Percentiles rank a stretch among this genome's conserved stretches.
Evolutionary conservation across 495 filamentous ascomycete genomes (phyloP).

Genomic region (Tuber umbilicatum): DNA sequence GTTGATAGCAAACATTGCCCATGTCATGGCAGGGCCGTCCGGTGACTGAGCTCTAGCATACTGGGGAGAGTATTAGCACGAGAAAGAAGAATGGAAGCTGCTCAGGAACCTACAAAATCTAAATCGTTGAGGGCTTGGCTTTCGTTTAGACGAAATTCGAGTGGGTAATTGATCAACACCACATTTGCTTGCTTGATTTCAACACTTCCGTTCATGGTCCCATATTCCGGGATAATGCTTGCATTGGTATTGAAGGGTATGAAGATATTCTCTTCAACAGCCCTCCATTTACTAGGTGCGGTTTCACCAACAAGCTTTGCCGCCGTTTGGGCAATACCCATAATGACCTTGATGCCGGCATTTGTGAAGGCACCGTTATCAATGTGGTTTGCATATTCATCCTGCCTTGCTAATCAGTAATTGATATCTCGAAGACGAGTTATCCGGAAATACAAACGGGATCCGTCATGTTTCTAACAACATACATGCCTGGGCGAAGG

Average conservation of each 20-base stretch:
- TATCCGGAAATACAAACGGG: conserved; percentile 47
- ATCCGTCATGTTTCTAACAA: conserved; percentile 66
- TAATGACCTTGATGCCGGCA: conserved; percentile 56
- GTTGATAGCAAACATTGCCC: conserved; percentile 52
- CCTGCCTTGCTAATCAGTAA: conserved; percentile 42
- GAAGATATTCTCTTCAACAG: conserved; percentile 52
- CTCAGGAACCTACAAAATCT: conserved; percentile 46
- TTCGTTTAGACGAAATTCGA: conserved; percentile 45
- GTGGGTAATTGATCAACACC: conserved; percentile 52
- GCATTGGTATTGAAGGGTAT: conserved; percentile 49
- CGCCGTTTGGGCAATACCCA: conserved; percentile 52
- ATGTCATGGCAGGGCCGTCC: conserved; percentile 59
- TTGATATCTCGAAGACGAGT: not conserved
- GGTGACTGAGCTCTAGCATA: conserved; percentile 54
- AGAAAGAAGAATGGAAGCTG: not conserved
- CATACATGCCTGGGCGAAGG: conserved; percentile 43
- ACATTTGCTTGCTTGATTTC: conserved; percentile 58
- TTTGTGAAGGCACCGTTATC: conserved; percentile 70
- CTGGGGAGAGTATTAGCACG: conserved; percentile 27
- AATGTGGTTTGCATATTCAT: conserved; percentile 67
- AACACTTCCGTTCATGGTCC: conserved; percentile 52
- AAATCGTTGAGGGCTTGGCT: conserved; percentile 44
- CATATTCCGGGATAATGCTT: conserved; percentile 65
- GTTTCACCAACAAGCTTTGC: conserved; percentile 53
- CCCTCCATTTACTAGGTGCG: conserved; percentile 49